Evolutionary conservation across 495 filamentous ascomycete genomes (phyloP).

Genomic region (Penicillium desertorum): DNA sequence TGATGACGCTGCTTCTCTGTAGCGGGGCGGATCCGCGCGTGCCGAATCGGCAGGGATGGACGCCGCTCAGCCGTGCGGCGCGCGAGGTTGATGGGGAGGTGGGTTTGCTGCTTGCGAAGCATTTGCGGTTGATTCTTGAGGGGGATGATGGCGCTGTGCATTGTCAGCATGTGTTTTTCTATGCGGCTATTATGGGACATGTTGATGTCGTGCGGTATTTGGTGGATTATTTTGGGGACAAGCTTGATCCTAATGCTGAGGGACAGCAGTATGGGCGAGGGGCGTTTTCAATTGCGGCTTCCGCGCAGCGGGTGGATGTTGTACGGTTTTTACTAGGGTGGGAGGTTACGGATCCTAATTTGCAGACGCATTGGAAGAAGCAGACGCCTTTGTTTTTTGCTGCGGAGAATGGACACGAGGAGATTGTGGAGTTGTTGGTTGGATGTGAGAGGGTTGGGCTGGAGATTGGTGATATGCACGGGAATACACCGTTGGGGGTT

Average conservation of each 20-base stretch:
- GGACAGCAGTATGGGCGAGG: conserved; percentile 15
- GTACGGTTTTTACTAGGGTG: conserved; percentile 20
- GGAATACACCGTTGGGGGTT: conserved; percentile 22
- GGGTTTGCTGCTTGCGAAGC: conserved; percentile 22
- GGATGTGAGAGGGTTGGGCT: conserved; percentile 21
- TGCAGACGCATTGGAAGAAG: conserved; percentile 23
- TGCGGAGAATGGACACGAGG: conserved; percentile 13
- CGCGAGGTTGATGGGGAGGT: conserved; percentile 6
- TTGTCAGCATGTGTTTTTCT: conserved; percentile 29
- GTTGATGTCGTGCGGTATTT: conserved; percentile 24
- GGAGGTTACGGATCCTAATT: conserved; percentile 27
- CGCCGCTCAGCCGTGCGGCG: conserved; percentile 19
- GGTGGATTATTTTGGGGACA: conserved; percentile 20
- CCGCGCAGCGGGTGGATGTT: conserved; percentile 17
- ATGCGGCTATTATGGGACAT: conserved; percentile 25
- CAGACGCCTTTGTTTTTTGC: conserved; percentile 26
- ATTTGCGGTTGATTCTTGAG: conserved; percentile 23
- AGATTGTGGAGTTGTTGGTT: conserved; percentile 19
- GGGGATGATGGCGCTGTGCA: conserved; percentile 16
- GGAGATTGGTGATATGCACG: conserved; percentile 21
- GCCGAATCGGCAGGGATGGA: conserved; percentile 20
- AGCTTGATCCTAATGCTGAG: conserved; percentile 23
- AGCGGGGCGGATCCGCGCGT: conserved; percentile 20
- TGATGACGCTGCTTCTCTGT: conserved; percentile 14
- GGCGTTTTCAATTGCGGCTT: conserved; percentile 25